These are phyloP conservation scores for Pseudogymnoascus sp. DNA, from an alignment of 2,329 filamentous ascomycete species.

Conservation along the genomic window DNA sequence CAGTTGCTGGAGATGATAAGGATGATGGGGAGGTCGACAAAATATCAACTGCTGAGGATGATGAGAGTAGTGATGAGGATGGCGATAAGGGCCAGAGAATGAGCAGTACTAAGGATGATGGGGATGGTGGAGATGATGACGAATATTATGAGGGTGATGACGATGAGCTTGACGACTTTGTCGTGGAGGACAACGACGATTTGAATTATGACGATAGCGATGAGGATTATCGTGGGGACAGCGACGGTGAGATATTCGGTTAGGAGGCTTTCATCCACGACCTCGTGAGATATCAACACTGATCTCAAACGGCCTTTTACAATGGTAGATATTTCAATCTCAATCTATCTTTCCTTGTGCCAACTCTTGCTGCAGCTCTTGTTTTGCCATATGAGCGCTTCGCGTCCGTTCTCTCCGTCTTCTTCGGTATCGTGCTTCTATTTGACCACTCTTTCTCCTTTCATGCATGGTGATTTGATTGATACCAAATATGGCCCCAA, in stretches of 20 bases:
- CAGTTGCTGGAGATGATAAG: neutral
- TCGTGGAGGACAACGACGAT: slow-evolving; percentile 12
- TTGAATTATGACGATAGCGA: slow-evolving; percentile 14
- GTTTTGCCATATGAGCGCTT: neutral
- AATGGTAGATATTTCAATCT: neutral
- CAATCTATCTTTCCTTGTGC: neutral
- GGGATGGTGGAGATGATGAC: slow-evolving; percentile 9
- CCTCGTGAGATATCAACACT: neutral
- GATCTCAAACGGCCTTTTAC: neutral
- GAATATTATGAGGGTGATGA: slow-evolving; percentile 11
- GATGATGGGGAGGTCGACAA: neutral
- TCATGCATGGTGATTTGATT: neutral
- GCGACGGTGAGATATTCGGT: slow-evolving; percentile 15
- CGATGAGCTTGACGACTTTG: slow-evolving; percentile 9
- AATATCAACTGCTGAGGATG: neutral
- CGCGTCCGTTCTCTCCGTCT: neutral
- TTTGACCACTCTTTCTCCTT: neutral
- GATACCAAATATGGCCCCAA: neutral
- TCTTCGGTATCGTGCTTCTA: neutral
- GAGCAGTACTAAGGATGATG: neutral
- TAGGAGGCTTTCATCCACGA: neutral
- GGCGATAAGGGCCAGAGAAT: neutral
- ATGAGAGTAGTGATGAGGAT: neutral
- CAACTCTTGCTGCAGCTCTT: neutral
- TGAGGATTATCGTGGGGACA: slow-evolving; percentile 20